Evolutionary conservation across 257 asterid genomes (phyloP).

Genomic region (Cruciata laevipes): DNA sequence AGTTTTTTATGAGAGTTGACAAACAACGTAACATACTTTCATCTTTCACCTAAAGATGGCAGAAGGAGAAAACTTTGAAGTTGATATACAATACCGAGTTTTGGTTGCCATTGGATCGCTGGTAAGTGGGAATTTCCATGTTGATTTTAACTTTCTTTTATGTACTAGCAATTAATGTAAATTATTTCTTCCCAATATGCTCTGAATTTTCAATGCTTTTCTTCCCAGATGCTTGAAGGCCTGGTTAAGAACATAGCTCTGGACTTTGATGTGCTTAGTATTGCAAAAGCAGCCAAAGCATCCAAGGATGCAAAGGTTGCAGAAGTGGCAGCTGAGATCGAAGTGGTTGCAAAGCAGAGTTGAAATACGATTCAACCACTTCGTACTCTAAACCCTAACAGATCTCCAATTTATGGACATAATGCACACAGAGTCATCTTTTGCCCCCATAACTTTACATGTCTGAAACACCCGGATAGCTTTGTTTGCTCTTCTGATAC

Average conservation of each 20-base stretch:
- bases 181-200: neutral
- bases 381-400: neutral
- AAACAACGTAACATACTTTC: slow-evolving; percentile 3
- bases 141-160: neutral
- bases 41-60: slow-evolving; percentile 54
- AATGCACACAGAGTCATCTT: neutral
- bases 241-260: slow-evolving; percentile 62
- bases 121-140: slow-evolving; percentile 33
- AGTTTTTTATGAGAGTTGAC: neutral
- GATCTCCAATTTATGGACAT: neutral
- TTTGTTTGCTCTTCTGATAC: neutral
- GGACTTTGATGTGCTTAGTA: slow-evolving; percentile 74
- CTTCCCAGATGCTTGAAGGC: slow-evolving; percentile 84
- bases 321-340: slow-evolving; percentile 89
- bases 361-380: slow-evolving; percentile 22
- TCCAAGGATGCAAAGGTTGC: slow-evolving; percentile 71
- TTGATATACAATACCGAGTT: slow-evolving; percentile 78
- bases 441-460: neutral
- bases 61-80: slow-evolving; percentile 61
- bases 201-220: neutral
- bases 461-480: neutral
- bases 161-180: neutral
- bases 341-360: slow-evolving; percentile 50
- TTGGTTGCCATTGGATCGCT: slow-evolving; percentile 95
- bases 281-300: slow-evolving; percentile 72